Conservation (phyloP, 805 yeast species). For the Monosporozyma servazzii region DNA sequence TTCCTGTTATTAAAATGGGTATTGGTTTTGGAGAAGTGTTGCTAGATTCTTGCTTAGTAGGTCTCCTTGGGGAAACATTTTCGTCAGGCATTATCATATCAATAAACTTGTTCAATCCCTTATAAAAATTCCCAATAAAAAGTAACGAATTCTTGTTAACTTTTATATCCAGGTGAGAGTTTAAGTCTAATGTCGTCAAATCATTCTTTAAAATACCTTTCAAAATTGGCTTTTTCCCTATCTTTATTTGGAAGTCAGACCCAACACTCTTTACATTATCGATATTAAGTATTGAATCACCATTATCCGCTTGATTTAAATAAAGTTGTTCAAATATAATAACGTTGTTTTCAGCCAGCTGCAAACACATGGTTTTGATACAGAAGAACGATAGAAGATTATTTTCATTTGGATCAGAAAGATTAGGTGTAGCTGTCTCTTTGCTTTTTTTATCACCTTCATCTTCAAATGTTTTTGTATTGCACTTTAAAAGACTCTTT, state of each 20-base stretch:
- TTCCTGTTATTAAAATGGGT: not conserved
- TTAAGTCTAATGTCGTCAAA: not conserved
- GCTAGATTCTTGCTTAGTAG: not conserved
- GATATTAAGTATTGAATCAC: constrained; percentile 3
- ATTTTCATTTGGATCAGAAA: not conserved
- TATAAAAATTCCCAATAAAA: not conserved
- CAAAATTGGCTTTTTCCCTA: not conserved
- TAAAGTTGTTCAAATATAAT: constrained; percentile 3
- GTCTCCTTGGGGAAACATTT: not conserved
- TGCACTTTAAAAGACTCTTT: constrained; percentile 1
- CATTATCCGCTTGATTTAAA: constrained; percentile 6
- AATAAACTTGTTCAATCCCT: not conserved
- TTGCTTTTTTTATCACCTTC: not conserved
- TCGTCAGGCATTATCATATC: not conserved
- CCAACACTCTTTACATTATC: constrained; percentile 1
- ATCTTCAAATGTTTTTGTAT: not conserved
- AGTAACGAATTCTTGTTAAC: not conserved
- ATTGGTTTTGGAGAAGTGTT: not conserved
- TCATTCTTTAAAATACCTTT: not conserved
- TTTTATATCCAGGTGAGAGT: constrained; percentile 2
- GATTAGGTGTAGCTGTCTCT: not conserved
- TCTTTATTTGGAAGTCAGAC: constrained; percentile 1
- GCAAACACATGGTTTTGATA: constrained; percentile 4
- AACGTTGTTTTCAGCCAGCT: not conserved
- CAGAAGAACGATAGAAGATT: constrained; percentile 7